Percentiles rank a stretch among this genome's conserved stretches.
Evolutionary conservation across 257 asterid genomes (phyloP).

Genomic region (Solanum pinnatisectum): DNA sequence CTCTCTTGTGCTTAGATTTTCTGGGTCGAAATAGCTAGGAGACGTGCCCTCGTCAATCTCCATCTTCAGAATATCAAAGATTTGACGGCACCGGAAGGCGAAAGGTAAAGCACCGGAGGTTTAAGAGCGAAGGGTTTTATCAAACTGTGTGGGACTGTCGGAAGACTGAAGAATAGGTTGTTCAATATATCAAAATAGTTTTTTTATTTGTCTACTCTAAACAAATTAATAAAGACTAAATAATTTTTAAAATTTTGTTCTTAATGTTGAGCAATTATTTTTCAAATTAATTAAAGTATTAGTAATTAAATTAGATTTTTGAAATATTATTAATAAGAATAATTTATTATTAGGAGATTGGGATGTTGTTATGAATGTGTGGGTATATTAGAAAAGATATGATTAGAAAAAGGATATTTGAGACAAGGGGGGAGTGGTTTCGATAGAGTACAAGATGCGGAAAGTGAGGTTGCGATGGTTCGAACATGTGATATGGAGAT

Average conservation of each 20-base stretch:
- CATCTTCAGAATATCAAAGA: conserved; percentile 21
- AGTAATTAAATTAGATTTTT: neutral
- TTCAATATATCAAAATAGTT: too few species aligned
- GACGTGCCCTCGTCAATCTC: conserved; percentile 67
- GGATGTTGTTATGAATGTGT: neutral
- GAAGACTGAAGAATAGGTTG: neutral
- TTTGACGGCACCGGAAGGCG: conserved; percentile 18
- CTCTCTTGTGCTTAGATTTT: conserved; percentile 68
- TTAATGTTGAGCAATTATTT: neutral
- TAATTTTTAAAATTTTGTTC: neutral
- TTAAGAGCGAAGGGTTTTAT: conserved; percentile 1
- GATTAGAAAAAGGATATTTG: neutral
- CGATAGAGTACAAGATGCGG: neutral
- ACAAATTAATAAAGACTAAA: too few species aligned
- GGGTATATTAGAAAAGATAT: neutral
- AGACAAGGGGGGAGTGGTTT: neutral
- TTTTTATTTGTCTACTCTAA: too few species aligned
- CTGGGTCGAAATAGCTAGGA: conserved; percentile 63
- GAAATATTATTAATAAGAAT: too few species aligned
- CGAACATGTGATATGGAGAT: too few species aligned
- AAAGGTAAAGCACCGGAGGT: conserved; percentile 10
- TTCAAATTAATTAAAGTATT: neutral
- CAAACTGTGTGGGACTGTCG: neutral
- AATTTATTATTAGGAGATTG: neutral
- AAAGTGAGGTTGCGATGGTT: neutral